Conservation (phyloP, 345 rosid genomes). For the Hibiscus trionum region DNA sequence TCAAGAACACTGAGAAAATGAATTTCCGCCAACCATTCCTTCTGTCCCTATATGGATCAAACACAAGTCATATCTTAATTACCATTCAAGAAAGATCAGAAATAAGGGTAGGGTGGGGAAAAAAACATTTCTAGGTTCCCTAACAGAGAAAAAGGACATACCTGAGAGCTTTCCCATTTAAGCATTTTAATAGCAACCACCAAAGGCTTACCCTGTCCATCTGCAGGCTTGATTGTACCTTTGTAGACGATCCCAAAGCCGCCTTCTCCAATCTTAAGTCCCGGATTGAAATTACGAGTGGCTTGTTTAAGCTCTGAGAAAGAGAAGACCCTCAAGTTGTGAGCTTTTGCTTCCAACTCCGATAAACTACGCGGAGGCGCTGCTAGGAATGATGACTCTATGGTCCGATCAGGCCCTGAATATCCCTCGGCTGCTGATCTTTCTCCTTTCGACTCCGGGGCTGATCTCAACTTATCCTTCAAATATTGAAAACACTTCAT, state of each 20-base stretch:
- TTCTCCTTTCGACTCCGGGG: constrained; percentile 30
- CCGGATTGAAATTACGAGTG: constrained; percentile 51
- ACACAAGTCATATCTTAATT: too few relatives aligned
- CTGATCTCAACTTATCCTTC: neutral
- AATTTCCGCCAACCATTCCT: constrained; percentile 86
- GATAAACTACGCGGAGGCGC: constrained; percentile 41
- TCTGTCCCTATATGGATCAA: constrained; percentile 55
- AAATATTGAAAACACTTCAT: neutral
- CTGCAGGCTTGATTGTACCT: constrained; percentile 43
- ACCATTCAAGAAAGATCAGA: too few relatives aligned
- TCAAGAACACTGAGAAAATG: constrained; percentile 71
- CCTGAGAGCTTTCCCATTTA: constrained; percentile 60
- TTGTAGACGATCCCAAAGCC: constrained; percentile 78
- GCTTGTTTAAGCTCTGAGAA: constrained; percentile 68
- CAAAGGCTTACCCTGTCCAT: constrained; percentile 36
- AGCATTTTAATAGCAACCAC: constrained; percentile 79
- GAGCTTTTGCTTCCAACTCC: constrained; percentile 58
- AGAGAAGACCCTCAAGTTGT: constrained; percentile 54
- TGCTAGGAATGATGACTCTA: too few relatives aligned
- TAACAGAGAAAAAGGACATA: constrained; percentile 5
- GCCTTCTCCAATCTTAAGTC: constrained; percentile 75
- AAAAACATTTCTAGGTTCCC: neutral
- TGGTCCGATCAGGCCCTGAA: neutral
- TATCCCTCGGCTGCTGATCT: neutral
- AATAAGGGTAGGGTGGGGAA: too few relatives aligned